These are phyloP conservation scores for Eremochloa ophiuroides DNA, from an alignment of 176 grass and related monocot species.

Conservation along the genomic window DNA sequence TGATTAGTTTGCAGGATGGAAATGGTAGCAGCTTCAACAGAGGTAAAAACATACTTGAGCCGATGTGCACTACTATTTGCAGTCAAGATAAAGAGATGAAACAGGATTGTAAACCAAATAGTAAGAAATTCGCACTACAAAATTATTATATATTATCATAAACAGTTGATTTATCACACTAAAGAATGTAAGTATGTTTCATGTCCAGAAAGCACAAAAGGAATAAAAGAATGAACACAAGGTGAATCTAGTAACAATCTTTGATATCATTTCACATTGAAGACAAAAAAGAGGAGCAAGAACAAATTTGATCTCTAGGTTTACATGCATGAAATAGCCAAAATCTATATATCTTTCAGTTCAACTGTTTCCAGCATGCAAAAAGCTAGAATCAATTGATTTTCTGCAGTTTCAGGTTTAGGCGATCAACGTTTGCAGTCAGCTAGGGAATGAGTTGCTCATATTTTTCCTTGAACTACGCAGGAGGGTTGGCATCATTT, in stretches of 20 bases:
- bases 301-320: background rate
- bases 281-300: conserved; percentile 5
- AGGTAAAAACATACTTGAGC: background rate
- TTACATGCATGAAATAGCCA: background rate
- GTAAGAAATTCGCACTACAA: background rate
- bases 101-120: background rate
- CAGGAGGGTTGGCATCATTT: background rate
- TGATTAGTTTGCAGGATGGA: conserved; percentile 1
- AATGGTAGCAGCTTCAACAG: background rate
- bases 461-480: background rate
- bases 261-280: conserved; percentile 2
- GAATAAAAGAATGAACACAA: background rate
- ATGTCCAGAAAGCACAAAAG: background rate
- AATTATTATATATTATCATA: background rate
- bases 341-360: background rate
- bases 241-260: background rate
- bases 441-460: conserved; percentile 7
- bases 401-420: background rate
- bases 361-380: conserved; percentile 14
- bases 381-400: background rate
- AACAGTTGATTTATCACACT: background rate
- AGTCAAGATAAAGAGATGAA: background rate
- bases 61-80: background rate
- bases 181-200: background rate
- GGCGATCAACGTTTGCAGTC: conserved; percentile 8